Evolutionary conservation across 202 grass and related monocot genomes (phyloP).

Genomic region (Hordeum pubiflorum): DNA sequence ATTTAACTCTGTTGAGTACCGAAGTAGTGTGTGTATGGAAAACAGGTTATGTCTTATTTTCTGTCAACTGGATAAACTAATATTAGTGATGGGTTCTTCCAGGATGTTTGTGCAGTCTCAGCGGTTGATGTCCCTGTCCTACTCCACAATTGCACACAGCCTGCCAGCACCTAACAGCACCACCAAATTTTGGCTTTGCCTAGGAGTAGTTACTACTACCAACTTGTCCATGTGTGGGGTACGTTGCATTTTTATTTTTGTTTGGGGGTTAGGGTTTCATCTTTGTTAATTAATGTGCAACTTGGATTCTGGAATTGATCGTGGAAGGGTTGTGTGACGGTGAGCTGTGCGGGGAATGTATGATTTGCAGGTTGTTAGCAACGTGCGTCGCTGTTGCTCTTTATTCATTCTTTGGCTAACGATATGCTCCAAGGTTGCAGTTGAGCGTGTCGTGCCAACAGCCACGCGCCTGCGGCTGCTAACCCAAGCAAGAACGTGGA

Average conservation of each 20-base stretch:
- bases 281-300: background rate
- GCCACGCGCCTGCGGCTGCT: background rate
- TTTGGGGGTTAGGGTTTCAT: too few relatives aligned
- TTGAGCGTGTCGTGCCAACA: background rate
- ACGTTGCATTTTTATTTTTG: background rate
- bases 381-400: background rate
- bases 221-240: background rate
- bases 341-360: background rate
- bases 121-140: background rate
- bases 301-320: background rate
- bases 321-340: background rate
- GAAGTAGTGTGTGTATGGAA: background rate
- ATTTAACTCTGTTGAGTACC: background rate
- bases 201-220: background rate
- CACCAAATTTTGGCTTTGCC: constrained; percentile 15
- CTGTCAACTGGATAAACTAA: background rate
- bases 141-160: background rate
- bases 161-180: background rate
- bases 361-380: background rate
- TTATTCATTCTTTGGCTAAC: background rate
- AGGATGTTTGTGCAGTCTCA: background rate
- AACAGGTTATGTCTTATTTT: background rate
- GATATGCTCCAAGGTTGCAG: background rate
- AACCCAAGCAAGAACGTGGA: background rate
- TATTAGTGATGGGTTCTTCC: background rate